Base-by-base conservation (phyloP, 805 yeast species). In the Kazachstania psychrophila region DNA sequence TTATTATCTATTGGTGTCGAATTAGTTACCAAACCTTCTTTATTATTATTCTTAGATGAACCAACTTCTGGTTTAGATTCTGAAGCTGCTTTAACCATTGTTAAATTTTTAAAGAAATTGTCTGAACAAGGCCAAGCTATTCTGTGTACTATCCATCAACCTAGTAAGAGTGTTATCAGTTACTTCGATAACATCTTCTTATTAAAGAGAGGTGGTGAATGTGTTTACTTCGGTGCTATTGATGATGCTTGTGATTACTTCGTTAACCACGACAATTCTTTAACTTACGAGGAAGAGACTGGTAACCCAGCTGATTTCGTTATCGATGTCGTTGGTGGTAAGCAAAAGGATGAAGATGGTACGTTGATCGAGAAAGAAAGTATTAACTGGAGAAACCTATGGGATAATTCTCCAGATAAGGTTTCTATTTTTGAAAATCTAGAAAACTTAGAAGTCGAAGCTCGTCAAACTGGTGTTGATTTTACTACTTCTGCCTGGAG, bases 261-360 rank as follows among this genome's bases (percentile, higher is more conserved):
- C 64, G 79, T 77, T 56, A 61, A 62, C 38, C 58, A 75, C 46
- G 81, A 89, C 18, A 33, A 38, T 7, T 78, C 82, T 11, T 67
- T 77, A 47, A 64, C 65, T 33, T 80, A 83, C 57, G 60, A 57
- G 23, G 37, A 24, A 3, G 57, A 57, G 18, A 47, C 48, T 15
- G 85, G 74, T 34, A 79, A 79, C 43, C 86, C 86, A 1, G 87
- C 87, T n/a, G 87, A 79, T 54, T 79, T 78, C 60, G 70, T 79
- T 51, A 62, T 79, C 42, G 80, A 77, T 43, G 72, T 71, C 13
- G 77, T 81, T 54, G 87, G 86, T 47, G 40, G 40, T 29, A 83
- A 85, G 15, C 3, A 77, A 80, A 26, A 80, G 2, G 44, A 57
- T 24, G 69, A 65, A 5, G 56, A 60, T 12, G 66, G 61, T n/a